phyloP scores from a whole-genome alignment of 169 alveolate genomes.

The Amoebophrya sp. region DNA sequence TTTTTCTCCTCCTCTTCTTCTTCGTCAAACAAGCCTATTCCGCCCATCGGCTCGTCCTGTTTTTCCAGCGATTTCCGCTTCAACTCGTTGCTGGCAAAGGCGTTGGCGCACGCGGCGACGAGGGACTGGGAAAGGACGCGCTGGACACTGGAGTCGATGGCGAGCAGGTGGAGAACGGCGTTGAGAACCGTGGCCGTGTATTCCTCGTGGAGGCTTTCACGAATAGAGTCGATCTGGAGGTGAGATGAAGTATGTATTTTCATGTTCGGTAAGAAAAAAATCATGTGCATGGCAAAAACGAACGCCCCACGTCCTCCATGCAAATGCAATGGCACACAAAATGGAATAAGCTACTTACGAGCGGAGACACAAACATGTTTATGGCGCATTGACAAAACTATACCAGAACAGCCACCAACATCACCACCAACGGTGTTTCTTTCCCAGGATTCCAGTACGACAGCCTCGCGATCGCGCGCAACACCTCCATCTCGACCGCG shows the following conservation, averaged over 20 bases:
- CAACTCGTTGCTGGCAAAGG: not conserved
- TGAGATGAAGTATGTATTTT: not conserved
- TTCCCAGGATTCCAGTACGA: not conserved
- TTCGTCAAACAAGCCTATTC: not conserved
- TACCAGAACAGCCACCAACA: not conserved
- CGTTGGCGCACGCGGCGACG: not conserved
- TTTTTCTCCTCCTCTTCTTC: not conserved
- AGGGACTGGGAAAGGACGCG: not conserved
- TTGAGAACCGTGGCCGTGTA: not conserved
- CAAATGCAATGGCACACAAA: too few relatives aligned
- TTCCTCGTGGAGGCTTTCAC: not conserved
- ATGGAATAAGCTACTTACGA: too few relatives aligned
- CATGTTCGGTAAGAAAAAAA: too few relatives aligned
- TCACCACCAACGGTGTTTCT: not conserved
- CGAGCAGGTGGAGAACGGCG: not conserved
- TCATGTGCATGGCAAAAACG: too few relatives aligned
- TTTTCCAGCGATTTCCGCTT: not conserved
- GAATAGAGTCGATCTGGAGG: not conserved
- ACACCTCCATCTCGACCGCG: not conserved
- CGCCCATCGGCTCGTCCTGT: too few relatives aligned
- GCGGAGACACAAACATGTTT: too few relatives aligned
- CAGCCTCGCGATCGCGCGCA: not conserved
- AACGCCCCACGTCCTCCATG: too few relatives aligned
- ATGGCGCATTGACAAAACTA: too few relatives aligned
- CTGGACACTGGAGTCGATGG: not conserved